Evolutionary conservation across 169 alveolate genomes (phyloP), one percentile per base, ranked within the genome.

Genomic region (Ichthyophthirius multifiliis): DNA sequence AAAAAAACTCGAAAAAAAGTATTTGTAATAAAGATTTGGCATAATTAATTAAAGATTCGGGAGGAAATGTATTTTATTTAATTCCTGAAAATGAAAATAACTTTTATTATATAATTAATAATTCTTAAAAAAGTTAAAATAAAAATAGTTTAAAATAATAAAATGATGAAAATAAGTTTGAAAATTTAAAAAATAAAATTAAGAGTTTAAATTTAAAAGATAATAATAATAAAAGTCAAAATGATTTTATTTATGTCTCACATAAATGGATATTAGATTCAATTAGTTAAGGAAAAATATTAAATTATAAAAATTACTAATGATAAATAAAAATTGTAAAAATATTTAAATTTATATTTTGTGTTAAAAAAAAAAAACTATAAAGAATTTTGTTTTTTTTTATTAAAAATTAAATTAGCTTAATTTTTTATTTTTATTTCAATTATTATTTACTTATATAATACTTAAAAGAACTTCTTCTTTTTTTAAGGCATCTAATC

Each of bases 261-360:
- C 71, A 55, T 55, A 55, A 55, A 55, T 55, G 71, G 71, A 5
- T 55, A 9, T 55, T 55, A 55, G 71, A 55, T 55, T 55, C 71
- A 4, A 55, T 55, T 10, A 55, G 71, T 27, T 27, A 55, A 55
- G 71, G 71, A 3, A 27, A 55, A 23, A 16, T 55, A 12, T 55
- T 55, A 7, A 55, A 55, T 55, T 55, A 55, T 27, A 55, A 55
- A 55, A 55, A 55, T 9, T 55, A 55, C 18, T 27, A n/a, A 6
- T 55, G 71, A 55, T 27, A 10, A 10, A 15, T 55, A 4, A 20
- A 20, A 47, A n/a, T 6, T 15, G 20, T 20, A 1, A 47, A 5
- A 18, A 20, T n/a, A 10, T 15, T 18, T 2, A 13, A 47, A 20
- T 7, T 15, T 41, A 41, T 41, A 41, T 41, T n/a, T n/a, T n/a